Evolutionary conservation across 139 green algal genomes (phyloP).

Genomic region (Coelastrella sp.): DNA sequence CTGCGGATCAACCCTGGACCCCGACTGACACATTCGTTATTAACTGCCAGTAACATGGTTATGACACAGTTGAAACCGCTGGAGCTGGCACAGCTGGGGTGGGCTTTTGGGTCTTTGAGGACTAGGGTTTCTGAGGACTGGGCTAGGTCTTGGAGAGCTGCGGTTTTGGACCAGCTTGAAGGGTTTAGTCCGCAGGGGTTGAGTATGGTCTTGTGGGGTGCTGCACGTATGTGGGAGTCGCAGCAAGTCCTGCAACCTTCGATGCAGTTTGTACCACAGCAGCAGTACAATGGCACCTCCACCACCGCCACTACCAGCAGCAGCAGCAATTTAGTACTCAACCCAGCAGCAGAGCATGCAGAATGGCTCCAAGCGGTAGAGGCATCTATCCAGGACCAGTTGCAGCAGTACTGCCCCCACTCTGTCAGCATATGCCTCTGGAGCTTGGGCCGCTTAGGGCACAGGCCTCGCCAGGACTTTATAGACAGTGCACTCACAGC

Average conservation of each 20-base stretch:
- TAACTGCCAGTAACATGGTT: background rate
- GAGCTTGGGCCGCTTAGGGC: background rate
- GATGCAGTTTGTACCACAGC: background rate
- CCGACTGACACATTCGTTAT: background rate
- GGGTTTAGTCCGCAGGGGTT: background rate
- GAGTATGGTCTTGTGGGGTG: slow-evolving; percentile 29
- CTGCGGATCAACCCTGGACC: background rate
- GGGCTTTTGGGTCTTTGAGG: background rate
- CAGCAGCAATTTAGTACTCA: background rate
- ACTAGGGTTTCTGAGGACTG: background rate
- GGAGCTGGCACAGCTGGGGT: slow-evolving; percentile 36
- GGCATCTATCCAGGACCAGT: background rate
- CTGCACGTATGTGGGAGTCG: background rate
- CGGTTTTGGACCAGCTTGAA: background rate
- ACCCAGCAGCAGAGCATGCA: background rate
- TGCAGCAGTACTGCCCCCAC: background rate
- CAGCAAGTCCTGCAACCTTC: slow-evolving; percentile 5
- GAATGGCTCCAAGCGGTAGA: slow-evolving; percentile 14
- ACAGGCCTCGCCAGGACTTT: background rate
- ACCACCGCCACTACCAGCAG: background rate
- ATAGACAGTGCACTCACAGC: background rate
- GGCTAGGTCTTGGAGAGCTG: background rate
- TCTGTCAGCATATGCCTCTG: slow-evolving; percentile 31
- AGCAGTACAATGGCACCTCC: background rate
- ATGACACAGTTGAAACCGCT: background rate